Conservation (phyloP, 257 asterid species). For the Leonotis leonurus region DNA sequence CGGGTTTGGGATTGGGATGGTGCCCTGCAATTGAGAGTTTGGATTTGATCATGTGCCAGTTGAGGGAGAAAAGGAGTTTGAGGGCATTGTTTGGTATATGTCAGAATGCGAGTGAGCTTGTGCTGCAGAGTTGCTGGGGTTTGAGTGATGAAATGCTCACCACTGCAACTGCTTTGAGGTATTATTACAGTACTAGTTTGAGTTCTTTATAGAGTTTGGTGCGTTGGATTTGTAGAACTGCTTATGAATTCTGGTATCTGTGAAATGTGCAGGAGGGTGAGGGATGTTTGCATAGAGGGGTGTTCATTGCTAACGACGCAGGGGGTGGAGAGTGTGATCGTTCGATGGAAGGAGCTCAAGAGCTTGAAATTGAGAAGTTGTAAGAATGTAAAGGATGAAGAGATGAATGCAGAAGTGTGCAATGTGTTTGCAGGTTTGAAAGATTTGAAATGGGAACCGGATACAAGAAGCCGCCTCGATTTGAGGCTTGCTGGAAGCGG, state of each 20-base stretch:
- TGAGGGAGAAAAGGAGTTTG: slow-evolving; percentile 37
- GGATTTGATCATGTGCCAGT: slow-evolving; percentile 60
- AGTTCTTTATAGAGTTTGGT: too few relatives aligned
- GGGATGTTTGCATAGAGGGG: slow-evolving; percentile 47
- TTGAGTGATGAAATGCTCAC: slow-evolving; percentile 45
- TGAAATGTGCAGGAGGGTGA: slow-evolving; percentile 39
- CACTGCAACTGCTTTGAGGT: slow-evolving; percentile 47
- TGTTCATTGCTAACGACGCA: slow-evolving; percentile 56
- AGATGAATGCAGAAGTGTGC: slow-evolving; percentile 38
- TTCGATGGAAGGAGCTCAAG: slow-evolving; percentile 48
- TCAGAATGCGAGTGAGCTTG: slow-evolving; percentile 41
- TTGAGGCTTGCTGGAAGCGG: slow-evolving; percentile 50
- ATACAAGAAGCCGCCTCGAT: slow-evolving; percentile 39
- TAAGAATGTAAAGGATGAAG: slow-evolving; percentile 53
- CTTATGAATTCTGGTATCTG: too few relatives aligned
- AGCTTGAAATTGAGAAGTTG: slow-evolving; percentile 59
- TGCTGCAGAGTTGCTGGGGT: slow-evolving; percentile 53
- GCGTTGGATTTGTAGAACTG: too few relatives aligned
- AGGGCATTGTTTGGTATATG: slow-evolving; percentile 46
- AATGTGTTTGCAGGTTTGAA: slow-evolving; percentile 41
- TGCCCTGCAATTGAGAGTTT: slow-evolving; percentile 48
- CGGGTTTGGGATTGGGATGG: slow-evolving; percentile 33
- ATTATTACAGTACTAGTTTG: too few relatives aligned
- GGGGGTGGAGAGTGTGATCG: slow-evolving; percentile 52
- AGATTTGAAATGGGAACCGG: slow-evolving; percentile 66